These are phyloP conservation scores for Lactarius pseudohatsudake DNA, from an alignment of 768 basidiomycete species.

Conservation along the genomic window DNA sequence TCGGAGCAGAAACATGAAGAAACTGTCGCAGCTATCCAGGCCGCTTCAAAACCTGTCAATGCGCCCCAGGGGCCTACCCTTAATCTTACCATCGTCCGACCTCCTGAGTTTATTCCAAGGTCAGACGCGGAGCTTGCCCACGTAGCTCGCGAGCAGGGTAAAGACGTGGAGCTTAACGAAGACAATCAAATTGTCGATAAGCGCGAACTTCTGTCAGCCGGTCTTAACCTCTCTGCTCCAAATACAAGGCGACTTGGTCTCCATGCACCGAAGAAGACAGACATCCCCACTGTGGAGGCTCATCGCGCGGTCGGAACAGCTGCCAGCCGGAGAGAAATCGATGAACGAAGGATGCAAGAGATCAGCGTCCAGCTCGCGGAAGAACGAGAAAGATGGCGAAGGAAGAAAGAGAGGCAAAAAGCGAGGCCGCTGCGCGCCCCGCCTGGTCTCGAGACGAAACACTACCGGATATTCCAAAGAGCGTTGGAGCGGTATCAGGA, in stretches of 20 bases:
- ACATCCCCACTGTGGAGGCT: conserved; percentile 40
- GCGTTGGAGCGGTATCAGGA: conserved; percentile 74
- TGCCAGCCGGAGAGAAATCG: conserved; percentile 77
- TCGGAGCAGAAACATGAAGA: conserved; percentile 83
- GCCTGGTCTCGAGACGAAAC: conserved; percentile 72
- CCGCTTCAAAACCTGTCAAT: conserved; percentile 48
- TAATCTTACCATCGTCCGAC: conserved; percentile 77
- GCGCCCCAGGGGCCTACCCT: conserved; percentile 63
- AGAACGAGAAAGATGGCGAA: conserved; percentile 60
- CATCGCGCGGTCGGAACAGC: conserved; percentile 86
- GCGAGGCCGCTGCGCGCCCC: conserved; percentile 64
- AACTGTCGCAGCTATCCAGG: conserved; percentile 70
- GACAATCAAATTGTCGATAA: conserved; percentile 98
- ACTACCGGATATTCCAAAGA: conserved; percentile 69
- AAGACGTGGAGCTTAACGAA: conserved; percentile 91
- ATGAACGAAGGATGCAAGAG: conserved; percentile 77
- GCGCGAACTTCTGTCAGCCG: conserved; percentile 86
- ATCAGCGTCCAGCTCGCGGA: conserved; percentile 77
- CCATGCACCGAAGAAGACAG: conserved; percentile 33
- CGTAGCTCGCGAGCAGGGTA: conserved; percentile 69
- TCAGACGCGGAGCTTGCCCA: conserved; percentile 76
- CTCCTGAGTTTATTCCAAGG: conserved; percentile 56
- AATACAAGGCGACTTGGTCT: conserved; percentile 73
- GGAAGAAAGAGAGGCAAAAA: conserved; percentile 58
- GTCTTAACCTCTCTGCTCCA: conserved; percentile 84